Evolutionary conservation across 192 early-diverging fungal genomes (phyloP).

Genomic region (Coemansia sp.): DNA sequence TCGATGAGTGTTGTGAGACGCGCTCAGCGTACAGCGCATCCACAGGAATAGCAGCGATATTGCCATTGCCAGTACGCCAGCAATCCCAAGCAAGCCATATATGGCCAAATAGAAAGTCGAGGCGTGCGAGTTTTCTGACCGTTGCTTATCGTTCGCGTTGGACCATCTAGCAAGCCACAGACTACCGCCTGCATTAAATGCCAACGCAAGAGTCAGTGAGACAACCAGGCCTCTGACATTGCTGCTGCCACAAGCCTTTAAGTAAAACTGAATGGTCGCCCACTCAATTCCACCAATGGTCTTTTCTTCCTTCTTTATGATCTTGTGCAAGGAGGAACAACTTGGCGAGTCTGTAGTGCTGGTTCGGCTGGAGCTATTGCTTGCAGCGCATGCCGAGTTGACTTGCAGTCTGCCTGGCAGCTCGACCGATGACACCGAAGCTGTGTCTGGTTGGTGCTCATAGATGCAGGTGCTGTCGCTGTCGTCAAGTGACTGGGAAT

Average conservation of each 20-base stretch:
- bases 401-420: background rate
- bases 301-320: slow-evolving; percentile 11
- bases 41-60: slow-evolving; percentile 77
- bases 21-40: slow-evolving; percentile 80
- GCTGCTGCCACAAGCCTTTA: slow-evolving; percentile 10
- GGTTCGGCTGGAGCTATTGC: background rate
- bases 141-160: slow-evolving; percentile 9
- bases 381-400: background rate
- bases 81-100: slow-evolving; percentile 67
- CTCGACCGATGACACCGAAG: background rate
- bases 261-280: slow-evolving; percentile 14
- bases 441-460: background rate
- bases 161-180: slow-evolving; percentile 33
- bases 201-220: slow-evolving; percentile 6
- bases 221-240: slow-evolving; percentile 13
- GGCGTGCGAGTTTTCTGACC: background rate
- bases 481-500: background rate
- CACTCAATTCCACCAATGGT: slow-evolving; percentile 13
- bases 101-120: slow-evolving; percentile 50
- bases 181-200: slow-evolving; percentile 9
- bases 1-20: slow-evolving; percentile 62
- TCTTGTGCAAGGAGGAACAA: background rate
- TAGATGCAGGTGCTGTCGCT: background rate
- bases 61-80: slow-evolving; percentile 72
- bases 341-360: slow-evolving; percentile 1